phyloP scores from a whole-genome alignment of 108 stramenopile species.

The Pinguiococcus pyrenoidosus region DNA sequence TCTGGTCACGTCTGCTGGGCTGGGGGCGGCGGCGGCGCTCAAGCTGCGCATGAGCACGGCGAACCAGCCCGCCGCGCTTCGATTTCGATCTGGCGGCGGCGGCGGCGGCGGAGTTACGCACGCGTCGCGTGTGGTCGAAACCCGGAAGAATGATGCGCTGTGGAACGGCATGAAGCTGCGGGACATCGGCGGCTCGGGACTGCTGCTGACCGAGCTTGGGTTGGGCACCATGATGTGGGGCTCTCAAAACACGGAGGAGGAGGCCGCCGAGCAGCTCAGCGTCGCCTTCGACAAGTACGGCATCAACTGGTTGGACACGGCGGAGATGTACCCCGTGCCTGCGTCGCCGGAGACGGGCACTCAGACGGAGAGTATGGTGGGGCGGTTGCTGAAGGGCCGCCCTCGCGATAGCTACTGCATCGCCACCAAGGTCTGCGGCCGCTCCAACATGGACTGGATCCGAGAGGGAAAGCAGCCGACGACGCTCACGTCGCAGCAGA shows the following conservation, averaged over 20 bases:
- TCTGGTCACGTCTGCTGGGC: too few species aligned
- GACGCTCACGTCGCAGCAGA: constrained; percentile 49
- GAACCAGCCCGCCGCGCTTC: too few species aligned
- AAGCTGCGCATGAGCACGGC: too few species aligned
- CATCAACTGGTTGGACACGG: constrained; percentile 82
- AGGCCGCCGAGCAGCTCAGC: constrained; percentile 67
- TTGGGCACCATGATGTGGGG: constrained; percentile 44
- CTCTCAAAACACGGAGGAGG: constrained; percentile 62
- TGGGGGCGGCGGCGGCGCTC: too few species aligned
- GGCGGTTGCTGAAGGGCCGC: constrained; percentile 28
- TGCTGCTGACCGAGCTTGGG: constrained; percentile 59
- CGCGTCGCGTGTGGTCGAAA: too few species aligned
- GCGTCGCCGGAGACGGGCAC: constrained; percentile 28
- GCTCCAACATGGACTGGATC: constrained; percentile 52
- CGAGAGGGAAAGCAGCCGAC: constrained; percentile 48
- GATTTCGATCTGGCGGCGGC: too few species aligned
- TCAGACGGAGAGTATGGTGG: constrained; percentile 55
- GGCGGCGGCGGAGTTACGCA: too few species aligned
- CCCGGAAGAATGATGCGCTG: too few species aligned
- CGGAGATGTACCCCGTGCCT: constrained; percentile 54
- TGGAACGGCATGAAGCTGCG: constrained; percentile 59
- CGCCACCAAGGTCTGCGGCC: constrained; percentile 61
- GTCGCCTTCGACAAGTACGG: constrained; percentile 68
- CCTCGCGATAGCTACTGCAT: constrained; percentile 62
- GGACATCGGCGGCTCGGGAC: constrained; percentile 50